phyloP scores from a whole-genome alignment of 2,329 filamentous ascomycete species.

The Chaetothyriales sp. region DNA sequence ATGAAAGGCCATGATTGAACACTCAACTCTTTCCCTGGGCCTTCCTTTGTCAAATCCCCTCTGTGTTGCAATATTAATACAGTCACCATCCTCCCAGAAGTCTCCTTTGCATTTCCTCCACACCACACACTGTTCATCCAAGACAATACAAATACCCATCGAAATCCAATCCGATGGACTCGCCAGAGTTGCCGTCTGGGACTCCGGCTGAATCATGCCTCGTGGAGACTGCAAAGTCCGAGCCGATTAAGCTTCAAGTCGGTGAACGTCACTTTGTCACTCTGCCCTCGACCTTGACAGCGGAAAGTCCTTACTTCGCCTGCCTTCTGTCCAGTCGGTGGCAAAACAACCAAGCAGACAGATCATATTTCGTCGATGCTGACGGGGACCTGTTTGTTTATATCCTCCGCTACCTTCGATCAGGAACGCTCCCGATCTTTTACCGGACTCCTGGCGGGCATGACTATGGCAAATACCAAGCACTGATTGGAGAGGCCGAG shows the following conservation, averaged over 20 bases:
- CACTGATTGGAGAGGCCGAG: conserved; percentile 21
- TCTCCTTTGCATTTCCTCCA: no score
- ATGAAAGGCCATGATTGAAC: no score
- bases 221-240: no score
- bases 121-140: no score
- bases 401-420: conserved; percentile 24
- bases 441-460: conserved; percentile 20
- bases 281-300: not conserved
- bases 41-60: no score
- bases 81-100: no score
- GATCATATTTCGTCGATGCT: conserved; percentile 26
- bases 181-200: no score
- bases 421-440: conserved; percentile 23
- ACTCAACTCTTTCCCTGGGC: no score
- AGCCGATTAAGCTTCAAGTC: not conserved
- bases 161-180: no score
- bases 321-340: conserved; percentile 1
- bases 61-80: no score
- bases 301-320: conserved; percentile 1
- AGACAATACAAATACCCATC: no score
- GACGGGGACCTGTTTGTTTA: conserved; percentile 25
- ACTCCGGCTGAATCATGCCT: no score
- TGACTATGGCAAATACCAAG: conserved; percentile 24
- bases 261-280: not conserved
- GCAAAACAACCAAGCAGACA: conserved; percentile 10